Conservation (phyloP, 176 grass and related monocot genomes). For the Alopecurus myosuroides region DNA sequence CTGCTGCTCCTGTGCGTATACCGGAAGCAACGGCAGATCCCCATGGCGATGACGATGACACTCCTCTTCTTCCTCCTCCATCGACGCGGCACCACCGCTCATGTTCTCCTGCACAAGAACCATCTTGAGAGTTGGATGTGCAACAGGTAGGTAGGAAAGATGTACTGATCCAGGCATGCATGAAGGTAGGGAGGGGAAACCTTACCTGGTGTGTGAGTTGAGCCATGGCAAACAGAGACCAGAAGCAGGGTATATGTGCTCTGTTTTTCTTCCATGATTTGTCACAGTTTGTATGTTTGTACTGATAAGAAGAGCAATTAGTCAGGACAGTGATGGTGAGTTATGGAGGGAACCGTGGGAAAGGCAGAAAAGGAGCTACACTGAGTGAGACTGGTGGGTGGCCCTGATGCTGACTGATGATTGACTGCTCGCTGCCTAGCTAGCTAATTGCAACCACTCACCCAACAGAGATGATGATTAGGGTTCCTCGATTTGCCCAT, state of each 20-base stretch:
- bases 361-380: conserved; percentile 15
- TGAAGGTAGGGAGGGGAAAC: not conserved
- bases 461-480: not conserved
- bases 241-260: not conserved
- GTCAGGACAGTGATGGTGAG: not conserved
- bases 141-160: too few relatives aligned
- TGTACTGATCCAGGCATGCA: not conserved
- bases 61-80: not conserved
- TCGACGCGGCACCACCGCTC: not conserved
- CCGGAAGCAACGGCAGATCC: conserved; percentile 36
- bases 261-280: not conserved
- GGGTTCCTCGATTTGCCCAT: not conserved
- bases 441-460: not conserved
- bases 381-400: not conserved
- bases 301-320: not conserved
- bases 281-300: not conserved
- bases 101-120: not conserved
- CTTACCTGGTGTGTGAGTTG: not conserved
- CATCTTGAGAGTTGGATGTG: too few relatives aligned
- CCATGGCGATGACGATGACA: conserved; percentile 11
- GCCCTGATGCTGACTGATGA: not conserved
- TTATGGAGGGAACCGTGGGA: conserved; percentile 20
- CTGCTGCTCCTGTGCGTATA: conserved; percentile 7
- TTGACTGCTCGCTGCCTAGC: not conserved
- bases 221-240: conserved; percentile 4